phyloP scores from a whole-genome alignment of 192 early-diverging fungal species.

The Rhizophagus prolifer region DNA sequence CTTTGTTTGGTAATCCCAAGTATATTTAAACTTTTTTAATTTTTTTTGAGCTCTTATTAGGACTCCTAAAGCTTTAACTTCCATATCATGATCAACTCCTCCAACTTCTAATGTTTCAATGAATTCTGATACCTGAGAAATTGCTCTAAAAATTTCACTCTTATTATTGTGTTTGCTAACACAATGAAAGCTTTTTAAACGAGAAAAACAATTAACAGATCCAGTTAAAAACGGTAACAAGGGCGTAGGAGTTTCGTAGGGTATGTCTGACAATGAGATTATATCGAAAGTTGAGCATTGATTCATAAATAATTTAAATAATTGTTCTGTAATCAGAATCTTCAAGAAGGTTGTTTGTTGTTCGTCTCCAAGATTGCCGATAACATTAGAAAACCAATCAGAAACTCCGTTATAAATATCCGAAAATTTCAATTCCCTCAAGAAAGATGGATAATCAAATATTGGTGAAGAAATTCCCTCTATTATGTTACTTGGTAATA shows the following conservation, averaged over 20 bases:
- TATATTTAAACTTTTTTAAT: constrained; percentile 10
- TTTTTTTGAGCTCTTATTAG: constrained; percentile 5
- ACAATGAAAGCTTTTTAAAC: neutral
- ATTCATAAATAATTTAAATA: constrained; percentile 17
- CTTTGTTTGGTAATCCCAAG: constrained; percentile 6
- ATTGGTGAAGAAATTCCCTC: neutral
- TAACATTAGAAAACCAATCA: neutral
- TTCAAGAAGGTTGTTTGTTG: neutral
- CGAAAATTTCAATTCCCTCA: constrained; percentile 13
- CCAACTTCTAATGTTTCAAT: neutral
- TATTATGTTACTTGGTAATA: neutral
- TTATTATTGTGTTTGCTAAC: constrained; percentile 1
- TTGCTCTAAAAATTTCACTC: neutral
- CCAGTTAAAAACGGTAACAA: constrained; percentile 5
- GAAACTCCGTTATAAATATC: constrained; percentile 2
- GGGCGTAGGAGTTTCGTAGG: neutral
- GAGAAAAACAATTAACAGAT: neutral
- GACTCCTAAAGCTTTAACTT: constrained; percentile 10
- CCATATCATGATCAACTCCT: constrained; percentile 9
- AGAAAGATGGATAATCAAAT: constrained; percentile 18
- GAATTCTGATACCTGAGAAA: constrained; percentile 3
- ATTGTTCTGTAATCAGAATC: neutral
- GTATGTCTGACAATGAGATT: constrained; percentile 4
- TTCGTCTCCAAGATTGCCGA: neutral
- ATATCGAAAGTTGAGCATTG: neutral